phyloP scores from a whole-genome alignment of 441 rosid genomes.

The Croton setiger region DNA sequence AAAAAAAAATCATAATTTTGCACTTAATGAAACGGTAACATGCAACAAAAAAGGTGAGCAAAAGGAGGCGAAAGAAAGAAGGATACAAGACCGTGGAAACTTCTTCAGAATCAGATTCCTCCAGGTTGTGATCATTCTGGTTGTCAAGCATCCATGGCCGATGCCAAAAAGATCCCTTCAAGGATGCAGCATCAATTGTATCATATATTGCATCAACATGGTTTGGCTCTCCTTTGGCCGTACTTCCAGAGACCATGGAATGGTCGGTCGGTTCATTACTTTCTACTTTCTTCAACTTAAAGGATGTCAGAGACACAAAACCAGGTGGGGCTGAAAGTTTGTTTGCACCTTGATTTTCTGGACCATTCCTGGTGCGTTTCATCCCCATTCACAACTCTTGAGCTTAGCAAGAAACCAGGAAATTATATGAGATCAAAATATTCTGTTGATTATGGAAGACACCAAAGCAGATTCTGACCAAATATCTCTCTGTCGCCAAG shows the following conservation, averaged over 20 bases:
- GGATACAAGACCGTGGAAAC: constrained; percentile 23
- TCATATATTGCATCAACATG: constrained; percentile 11
- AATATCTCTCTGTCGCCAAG: not conserved
- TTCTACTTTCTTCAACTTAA: constrained; percentile 40
- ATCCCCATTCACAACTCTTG: constrained; percentile 29
- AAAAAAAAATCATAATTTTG: too few species aligned
- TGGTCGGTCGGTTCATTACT: constrained; percentile 21
- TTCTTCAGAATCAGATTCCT: constrained; percentile 24
- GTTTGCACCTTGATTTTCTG: constrained; percentile 15
- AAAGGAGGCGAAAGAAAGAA: not conserved
- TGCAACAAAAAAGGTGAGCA: not conserved
- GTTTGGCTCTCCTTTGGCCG: constrained; percentile 26
- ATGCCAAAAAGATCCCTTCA: constrained; percentile 27
- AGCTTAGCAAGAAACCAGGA: not conserved
- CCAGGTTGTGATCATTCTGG: constrained; percentile 26
- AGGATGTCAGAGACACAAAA: constrained; percentile 45
- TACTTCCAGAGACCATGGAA: constrained; percentile 12
- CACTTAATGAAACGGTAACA: not conserved
- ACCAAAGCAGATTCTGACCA: not conserved
- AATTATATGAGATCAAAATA: not conserved
- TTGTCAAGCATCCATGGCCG: constrained; percentile 53
- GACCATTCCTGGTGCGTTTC: constrained; percentile 21
- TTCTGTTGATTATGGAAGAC: not conserved
- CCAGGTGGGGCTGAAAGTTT: constrained; percentile 43
- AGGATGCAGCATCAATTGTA: constrained; percentile 27